Base-by-base conservation (phyloP, 2,329 filamentous ascomycete species). In the Pseudogymnoascus sp. region DNA sequence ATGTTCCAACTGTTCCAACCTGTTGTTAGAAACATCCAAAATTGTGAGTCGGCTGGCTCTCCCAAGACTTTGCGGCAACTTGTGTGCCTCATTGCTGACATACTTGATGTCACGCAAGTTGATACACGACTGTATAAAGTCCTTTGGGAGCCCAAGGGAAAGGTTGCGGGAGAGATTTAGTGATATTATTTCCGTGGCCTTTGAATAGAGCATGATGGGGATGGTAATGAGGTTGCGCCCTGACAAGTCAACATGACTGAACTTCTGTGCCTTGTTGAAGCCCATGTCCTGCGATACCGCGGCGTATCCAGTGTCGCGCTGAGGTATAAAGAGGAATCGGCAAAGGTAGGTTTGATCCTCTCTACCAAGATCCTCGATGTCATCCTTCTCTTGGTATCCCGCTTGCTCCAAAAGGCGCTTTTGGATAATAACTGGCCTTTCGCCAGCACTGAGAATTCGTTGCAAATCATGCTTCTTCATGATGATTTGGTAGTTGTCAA, bases 291-390 rank as follows among this genome's bases (percentile, higher is more conserved):
- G 81, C 23, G 90, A 80, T 64, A 82, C 85, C 45, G 87, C 81
- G 66, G 88, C 85, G 70, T 84, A 92, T 59, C 92, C 91, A 72
- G 87, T 92, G 73, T 96, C 89, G 70, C 93, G 90, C 19, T 90
- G 88, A 14, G 93, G 92, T 63, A 97, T 80, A 75, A 99, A 99
- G 64, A 94, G 91, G 77, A 99, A 97, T 5, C 94, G 90, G 72
- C 92, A 96, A 11, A 99, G 82, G 69, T 97, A 99, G 72, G 92
- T 95, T 74, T 97, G 96, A 78, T 99, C 94, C 74, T 99, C 94
- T 63, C 94, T 86, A 29, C 94, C 94, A 61, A 99, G 85, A 66
- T 97, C 94, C 73, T 97, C 93, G 52, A 99, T 86, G 39, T 86
- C 86, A 74, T 99, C 94, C 62, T 85, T 85, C 33, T 91, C 86